Evolutionary conservation across 2,329 filamentous ascomycete species (phyloP).

Genomic region (Cladosporium sp.): DNA sequence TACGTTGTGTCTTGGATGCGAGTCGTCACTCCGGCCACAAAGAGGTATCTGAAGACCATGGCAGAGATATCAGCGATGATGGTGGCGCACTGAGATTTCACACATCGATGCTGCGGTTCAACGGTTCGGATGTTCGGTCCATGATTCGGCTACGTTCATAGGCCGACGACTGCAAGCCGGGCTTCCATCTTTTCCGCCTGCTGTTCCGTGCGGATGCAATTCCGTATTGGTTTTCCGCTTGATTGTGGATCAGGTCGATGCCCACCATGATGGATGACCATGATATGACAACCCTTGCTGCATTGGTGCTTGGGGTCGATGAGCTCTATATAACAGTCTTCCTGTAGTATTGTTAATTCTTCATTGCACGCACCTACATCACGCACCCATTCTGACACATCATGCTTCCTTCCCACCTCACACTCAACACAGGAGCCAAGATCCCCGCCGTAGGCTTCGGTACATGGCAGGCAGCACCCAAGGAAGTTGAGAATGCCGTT

Average conservation of each 20-base stretch:
- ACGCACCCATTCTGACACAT: not conserved
- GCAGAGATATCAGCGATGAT: too few relatives aligned
- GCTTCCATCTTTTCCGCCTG: not conserved
- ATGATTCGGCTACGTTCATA: not conserved
- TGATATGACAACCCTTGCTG: not conserved
- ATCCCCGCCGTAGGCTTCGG: constrained; percentile 35
- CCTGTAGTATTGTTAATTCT: not conserved
- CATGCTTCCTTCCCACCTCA: constrained; percentile 21
- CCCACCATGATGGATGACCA: constrained; percentile 1
- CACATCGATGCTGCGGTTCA: too few relatives aligned
- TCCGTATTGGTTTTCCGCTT: not conserved
- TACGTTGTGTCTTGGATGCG: too few relatives aligned
- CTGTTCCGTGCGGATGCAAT: not conserved
- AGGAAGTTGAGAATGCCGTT: constrained; percentile 29
- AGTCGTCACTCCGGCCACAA: too few relatives aligned
- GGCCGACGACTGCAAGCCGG: not conserved
- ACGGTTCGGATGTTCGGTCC: not conserved
- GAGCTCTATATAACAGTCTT: not conserved
- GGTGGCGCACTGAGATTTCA: too few relatives aligned
- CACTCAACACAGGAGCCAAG: constrained; percentile 37
- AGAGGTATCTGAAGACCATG: too few relatives aligned
- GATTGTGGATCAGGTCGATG: not conserved
- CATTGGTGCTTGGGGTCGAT: not conserved
- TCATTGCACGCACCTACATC: not conserved
- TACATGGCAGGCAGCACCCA: constrained; percentile 36